Evolutionary conservation across 2,329 filamentous ascomycete species (phyloP).

Genomic region (Penicillium sp.): DNA sequence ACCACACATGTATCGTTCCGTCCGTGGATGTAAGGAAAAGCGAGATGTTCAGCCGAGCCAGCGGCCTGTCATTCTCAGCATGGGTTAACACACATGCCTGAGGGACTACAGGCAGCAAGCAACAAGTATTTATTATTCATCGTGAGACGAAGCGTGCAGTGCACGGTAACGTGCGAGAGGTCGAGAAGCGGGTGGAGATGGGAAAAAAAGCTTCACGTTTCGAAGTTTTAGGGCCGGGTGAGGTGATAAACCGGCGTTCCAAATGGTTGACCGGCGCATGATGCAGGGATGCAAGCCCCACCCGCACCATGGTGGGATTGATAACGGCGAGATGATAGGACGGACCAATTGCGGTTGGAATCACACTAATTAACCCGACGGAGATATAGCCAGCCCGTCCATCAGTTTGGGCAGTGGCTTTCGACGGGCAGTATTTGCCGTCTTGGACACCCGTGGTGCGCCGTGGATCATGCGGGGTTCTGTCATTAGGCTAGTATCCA

Average conservation of each 20-base stretch:
- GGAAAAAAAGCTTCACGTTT: background rate
- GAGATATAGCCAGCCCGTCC: conserved; percentile 39
- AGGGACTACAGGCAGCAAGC: background rate
- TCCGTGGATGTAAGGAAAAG: background rate
- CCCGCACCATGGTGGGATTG: background rate
- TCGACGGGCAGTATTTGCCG: conserved; percentile 41
- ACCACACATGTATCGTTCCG: background rate
- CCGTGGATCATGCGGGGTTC: conserved; percentile 88
- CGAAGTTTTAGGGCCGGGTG: background rate
- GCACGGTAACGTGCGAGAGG: background rate
- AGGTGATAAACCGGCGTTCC: background rate
- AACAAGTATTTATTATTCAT: background rate
- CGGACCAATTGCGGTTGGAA: conserved; percentile 10
- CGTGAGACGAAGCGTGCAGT: background rate
- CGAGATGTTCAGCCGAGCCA: conserved; percentile 14
- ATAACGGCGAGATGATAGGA: conserved; percentile 4
- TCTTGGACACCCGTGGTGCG: conserved; percentile 60
- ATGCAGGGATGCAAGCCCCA: background rate
- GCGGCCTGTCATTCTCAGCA: conserved; percentile 12
- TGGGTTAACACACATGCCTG: conserved; percentile 2
- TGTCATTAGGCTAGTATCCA: conserved; percentile 84
- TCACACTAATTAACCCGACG: conserved; percentile 29
- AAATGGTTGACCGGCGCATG: background rate
- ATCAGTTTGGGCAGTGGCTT: conserved; percentile 45
- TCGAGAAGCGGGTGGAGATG: background rate